phyloP scores from a whole-genome alignment of 2,329 filamentous ascomycete genomes.

The Botrytis squamosa region DNA sequence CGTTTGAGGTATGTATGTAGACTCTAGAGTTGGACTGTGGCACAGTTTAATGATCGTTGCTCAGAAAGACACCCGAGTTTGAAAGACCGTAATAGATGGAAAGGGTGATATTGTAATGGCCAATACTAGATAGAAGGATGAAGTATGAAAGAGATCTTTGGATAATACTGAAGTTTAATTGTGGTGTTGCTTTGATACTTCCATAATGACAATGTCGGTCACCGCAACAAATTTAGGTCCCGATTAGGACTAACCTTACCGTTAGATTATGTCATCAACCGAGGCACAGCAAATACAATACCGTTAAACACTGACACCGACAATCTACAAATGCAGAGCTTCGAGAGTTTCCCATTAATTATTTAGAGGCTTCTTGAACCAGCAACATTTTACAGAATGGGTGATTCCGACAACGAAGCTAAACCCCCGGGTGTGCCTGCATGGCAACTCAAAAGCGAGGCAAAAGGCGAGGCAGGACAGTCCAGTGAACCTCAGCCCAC shows the following conservation, averaged over 20 bases:
- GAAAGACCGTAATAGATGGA: background rate
- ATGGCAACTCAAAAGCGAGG: slow-evolving; percentile 31
- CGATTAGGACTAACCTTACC: background rate
- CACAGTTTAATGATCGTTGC: slow-evolving; percentile 3
- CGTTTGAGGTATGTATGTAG: slow-evolving; percentile 9
- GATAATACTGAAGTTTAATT: background rate
- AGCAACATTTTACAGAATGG: slow-evolving; percentile 29
- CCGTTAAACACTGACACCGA: slow-evolving; percentile 15
- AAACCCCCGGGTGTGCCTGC: slow-evolving; percentile 30
- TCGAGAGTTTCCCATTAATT: background rate
- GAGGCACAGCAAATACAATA: slow-evolving; percentile 20
- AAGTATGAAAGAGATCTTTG: background rate
- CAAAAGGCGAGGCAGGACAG: background rate
- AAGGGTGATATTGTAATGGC: background rate
- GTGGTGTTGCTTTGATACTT: slow-evolving; percentile 9
- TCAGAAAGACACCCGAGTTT: background rate
- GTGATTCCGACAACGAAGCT: slow-evolving; percentile 31
- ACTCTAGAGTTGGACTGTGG: slow-evolving; percentile 10
- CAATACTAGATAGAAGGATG: background rate
- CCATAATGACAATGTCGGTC: background rate
- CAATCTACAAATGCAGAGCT: background rate
- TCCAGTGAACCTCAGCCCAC: slow-evolving; percentile 6
- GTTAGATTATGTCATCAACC: slow-evolving; percentile 27
- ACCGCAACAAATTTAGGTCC: background rate
- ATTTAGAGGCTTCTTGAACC: slow-evolving; percentile 4